Conservation (phyloP, 2,329 filamentous ascomycete genomes). For the Pestalotiopsis sp. region DNA sequence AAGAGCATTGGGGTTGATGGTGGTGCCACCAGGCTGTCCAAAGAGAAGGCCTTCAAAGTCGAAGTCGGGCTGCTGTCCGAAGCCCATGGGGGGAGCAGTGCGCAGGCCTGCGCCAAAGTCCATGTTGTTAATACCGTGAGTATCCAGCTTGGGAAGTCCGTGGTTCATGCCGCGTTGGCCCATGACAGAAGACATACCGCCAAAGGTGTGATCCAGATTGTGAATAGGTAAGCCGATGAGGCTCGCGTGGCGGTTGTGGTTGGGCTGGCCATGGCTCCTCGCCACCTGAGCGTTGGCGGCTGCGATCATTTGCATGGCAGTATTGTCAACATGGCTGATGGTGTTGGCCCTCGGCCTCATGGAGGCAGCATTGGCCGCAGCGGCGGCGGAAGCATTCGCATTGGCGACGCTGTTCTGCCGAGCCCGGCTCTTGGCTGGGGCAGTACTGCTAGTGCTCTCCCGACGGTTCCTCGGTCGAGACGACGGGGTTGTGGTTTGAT, state of each 20-base stretch:
- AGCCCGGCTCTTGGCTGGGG: conserved; percentile 70
- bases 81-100: conserved; percentile 71
- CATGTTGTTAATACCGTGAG: conserved; percentile 66
- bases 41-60: conserved; percentile 74
- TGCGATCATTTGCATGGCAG: conserved; percentile 72
- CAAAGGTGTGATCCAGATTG: conserved; percentile 64
- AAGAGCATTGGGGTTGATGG: conserved; percentile 73
- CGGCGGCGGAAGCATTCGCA: conserved; percentile 45
- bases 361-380: conserved; percentile 45
- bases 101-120: conserved; percentile 71
- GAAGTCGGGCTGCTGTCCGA: conserved; percentile 67
- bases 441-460: conserved; percentile 80
- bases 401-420: conserved; percentile 90
- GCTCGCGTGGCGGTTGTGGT: conserved; percentile 74
- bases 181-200: conserved; percentile 71
- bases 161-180: conserved; percentile 68
- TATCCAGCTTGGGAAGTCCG: conserved; percentile 82
- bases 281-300: conserved; percentile 58
- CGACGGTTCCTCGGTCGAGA: conserved; percentile 84
- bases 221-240: conserved; percentile 68
- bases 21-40: conserved; percentile 63
- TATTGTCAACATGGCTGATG: conserved; percentile 87
- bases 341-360: conserved; percentile 92
- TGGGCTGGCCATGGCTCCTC: conserved; percentile 48
- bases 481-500: conserved; percentile 88